Evolutionary conservation across 2,329 filamentous ascomycete species (phyloP), one percentile per base, ranked within the genome.

Genomic region (Colletotrichum sp.): DNA sequence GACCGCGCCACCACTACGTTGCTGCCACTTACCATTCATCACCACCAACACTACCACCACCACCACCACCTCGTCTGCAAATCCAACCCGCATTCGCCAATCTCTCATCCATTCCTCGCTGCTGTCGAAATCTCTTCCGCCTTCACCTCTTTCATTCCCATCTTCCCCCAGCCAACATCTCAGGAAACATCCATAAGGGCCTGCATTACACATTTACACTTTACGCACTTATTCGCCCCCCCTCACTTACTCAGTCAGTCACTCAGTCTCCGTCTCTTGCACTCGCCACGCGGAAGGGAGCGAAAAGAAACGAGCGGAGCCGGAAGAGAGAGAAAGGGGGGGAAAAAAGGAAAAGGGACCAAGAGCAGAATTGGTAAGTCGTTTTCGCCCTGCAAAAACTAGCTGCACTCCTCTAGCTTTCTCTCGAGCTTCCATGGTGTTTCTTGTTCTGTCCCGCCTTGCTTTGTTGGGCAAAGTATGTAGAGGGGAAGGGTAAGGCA

Each of bases 31-130:
- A 26, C 34, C 64, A 61, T 58, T 61, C 30, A 26, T 38, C 56
- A 48, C 52, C 58, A 70, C 56, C 56, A 32, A 32, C 30, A 32
- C 30, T 12, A 28, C 73, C 58, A 56, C 36, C 36, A 24, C 64
- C 70, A 28, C 73, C 58, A 56, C 36, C 36, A 24, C 64, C 70
- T 69, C 32, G 15, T 34, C 70, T 48, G 30, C 34, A 48, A 64
- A 65, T 73, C 73, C 48, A 48, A 66, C 26, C 66, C 48, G 60
- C 71, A 76, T 76, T 76, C 70, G 71, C 71, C 60, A 75, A 74
- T 69, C 72, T 48, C 52, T 70, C 52, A 13, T 52, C 48, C 61
- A 65, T 74, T 71, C 68, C 67, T 71, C 30, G 30, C 26, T 26
- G 62, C 60, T 28, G 16, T 36, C 48, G 43, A 36, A 61, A 24